These are phyloP conservation scores for Phallus indusiatus DNA, from an alignment of 768 basidiomycete species.

Conservation along the genomic window DNA sequence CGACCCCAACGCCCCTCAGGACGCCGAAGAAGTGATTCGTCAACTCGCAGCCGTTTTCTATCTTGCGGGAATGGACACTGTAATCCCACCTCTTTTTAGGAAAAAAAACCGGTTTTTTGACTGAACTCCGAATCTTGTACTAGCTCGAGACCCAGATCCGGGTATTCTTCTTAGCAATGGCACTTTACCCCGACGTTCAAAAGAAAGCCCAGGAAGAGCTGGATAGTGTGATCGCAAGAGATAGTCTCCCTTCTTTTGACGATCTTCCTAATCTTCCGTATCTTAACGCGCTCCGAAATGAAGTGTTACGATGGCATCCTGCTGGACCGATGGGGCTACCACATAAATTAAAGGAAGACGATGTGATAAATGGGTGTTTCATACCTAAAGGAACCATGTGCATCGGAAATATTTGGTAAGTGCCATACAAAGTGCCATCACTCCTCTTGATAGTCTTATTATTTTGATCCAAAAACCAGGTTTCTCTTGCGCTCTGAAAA, in stretches of 20 bases:
- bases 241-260: conserved; percentile 8
- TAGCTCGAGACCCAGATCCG: not conserved
- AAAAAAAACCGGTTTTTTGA: not conserved
- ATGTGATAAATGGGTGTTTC: conserved; percentile 23
- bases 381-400: conserved; percentile 38
- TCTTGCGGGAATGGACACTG: conserved; percentile 7
- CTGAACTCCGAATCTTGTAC: not conserved
- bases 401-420: conserved; percentile 31
- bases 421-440: too few relatives aligned
- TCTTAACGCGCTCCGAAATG: conserved; percentile 2
- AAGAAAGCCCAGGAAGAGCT: conserved; percentile 10
- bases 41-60: not conserved
- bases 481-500: not conserved
- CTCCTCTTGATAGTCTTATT: too few relatives aligned
- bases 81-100: not conserved
- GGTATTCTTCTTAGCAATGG: conserved; percentile 10
- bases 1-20: not conserved
- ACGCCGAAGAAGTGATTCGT: not conserved
- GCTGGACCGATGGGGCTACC: conserved; percentile 4
- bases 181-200: conserved; percentile 8
- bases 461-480: conserved; percentile 6
- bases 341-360: conserved; percentile 6
- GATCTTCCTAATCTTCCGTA: conserved; percentile 7
- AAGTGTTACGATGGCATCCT: conserved; percentile 1
- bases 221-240: conserved; percentile 3